Conservation (phyloP, 148 eudicot genomes). For the Polygonum aviculare region DNA sequence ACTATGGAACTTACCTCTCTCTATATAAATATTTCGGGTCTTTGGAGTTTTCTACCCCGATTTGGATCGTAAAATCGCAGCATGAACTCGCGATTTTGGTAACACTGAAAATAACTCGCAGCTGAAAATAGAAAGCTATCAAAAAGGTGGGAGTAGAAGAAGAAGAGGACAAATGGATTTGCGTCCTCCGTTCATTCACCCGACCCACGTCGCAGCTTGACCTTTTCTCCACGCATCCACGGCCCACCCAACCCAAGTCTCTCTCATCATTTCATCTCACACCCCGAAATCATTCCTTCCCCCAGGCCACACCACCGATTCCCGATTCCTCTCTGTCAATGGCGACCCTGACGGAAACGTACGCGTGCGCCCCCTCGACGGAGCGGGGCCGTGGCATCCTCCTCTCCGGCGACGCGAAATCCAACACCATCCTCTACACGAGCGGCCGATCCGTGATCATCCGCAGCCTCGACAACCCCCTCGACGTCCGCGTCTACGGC, state of each 20-base stretch:
- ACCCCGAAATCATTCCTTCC: not conserved
- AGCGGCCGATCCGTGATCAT: constrained; percentile 85
- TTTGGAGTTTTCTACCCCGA: no score
- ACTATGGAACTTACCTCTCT: no score
- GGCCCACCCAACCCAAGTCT: not conserved
- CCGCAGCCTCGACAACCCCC: constrained; percentile 63
- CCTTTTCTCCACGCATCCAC: not conserved
- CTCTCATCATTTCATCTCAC: not conserved
- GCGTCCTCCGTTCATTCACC: not conserved
- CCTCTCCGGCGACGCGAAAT: constrained; percentile 76
- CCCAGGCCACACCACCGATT: not conserved
- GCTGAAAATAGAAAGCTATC: no score
- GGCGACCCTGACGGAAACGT: constrained; percentile 58
- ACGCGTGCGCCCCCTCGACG: constrained; percentile 86
- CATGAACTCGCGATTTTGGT: no score
- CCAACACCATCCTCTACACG: constrained; percentile 70
- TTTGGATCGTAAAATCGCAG: no score
- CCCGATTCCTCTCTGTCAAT: constrained; percentile 9
- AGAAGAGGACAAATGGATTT: not conserved
- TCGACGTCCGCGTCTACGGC: constrained; percentile 48
- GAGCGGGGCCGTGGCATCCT: constrained; percentile 91
- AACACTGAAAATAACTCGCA: no score
- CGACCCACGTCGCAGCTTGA: not conserved
- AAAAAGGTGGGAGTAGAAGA: not conserved
- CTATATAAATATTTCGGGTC: no score